These are phyloP conservation scores for Aspergillus pseudoviridinutans DNA, from an alignment of 2,329 filamentous ascomycete species.

Conservation along the genomic window DNA sequence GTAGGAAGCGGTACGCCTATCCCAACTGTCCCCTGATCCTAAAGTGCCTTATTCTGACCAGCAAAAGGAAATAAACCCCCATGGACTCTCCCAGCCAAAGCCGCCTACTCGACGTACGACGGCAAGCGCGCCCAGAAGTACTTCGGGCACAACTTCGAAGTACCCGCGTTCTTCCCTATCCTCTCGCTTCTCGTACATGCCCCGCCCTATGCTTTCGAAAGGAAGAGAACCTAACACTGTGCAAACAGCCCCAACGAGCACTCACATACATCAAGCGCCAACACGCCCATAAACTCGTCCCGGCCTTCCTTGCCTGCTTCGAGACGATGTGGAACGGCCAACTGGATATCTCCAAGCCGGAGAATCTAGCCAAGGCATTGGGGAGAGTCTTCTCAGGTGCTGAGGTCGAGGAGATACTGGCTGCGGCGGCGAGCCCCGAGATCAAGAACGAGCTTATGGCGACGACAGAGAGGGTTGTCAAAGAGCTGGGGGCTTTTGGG, in stretches of 20 bases:
- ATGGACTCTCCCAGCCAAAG: slow-evolving; percentile 67
- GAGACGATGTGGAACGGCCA: slow-evolving; percentile 60
- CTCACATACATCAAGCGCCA: slow-evolving; percentile 63
- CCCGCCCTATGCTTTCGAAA: slow-evolving; percentile 25
- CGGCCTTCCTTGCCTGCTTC: slow-evolving; percentile 55
- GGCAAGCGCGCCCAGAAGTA: slow-evolving; percentile 47
- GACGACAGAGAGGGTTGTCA: slow-evolving; percentile 58
- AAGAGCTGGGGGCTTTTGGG: slow-evolving; percentile 65
- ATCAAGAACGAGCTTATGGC: slow-evolving; percentile 53
- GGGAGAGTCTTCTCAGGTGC: slow-evolving; percentile 33
- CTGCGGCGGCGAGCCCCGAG: slow-evolving; percentile 47
- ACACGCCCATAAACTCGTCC: slow-evolving; percentile 51
- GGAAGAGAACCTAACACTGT: slow-evolving; percentile 1
- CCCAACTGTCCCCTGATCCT: not conserved
- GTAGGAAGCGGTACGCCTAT: slow-evolving; percentile 49
- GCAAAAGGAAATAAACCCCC: slow-evolving; percentile 67
- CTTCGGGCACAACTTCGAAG: slow-evolving; percentile 42
- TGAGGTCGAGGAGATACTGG: slow-evolving; percentile 56
- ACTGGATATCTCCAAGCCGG: slow-evolving; percentile 57
- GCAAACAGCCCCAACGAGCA: slow-evolving; percentile 57
- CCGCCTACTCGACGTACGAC: slow-evolving; percentile 53
- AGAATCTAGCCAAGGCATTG: slow-evolving; percentile 41
- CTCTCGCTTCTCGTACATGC: slow-evolving; percentile 48
- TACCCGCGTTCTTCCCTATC: slow-evolving; percentile 53
- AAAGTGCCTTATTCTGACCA: not conserved